phyloP scores from a whole-genome alignment of 306 rosid species.

The Mucuna pruriens region DNA sequence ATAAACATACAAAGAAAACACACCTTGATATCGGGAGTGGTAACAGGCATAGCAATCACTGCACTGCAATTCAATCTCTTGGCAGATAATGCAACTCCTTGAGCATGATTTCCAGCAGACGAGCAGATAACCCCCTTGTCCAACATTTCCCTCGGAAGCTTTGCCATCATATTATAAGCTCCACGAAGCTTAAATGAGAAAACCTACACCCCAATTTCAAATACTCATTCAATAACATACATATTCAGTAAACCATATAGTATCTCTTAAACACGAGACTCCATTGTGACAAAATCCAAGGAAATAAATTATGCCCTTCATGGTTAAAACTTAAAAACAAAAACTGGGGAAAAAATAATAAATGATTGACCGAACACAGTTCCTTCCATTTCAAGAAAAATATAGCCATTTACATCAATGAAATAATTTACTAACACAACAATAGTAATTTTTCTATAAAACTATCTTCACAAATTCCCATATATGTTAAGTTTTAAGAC shows the following conservation, averaged over 20 bases:
- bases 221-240: slow-evolving; percentile 15
- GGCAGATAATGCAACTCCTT: slow-evolving; percentile 94
- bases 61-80: slow-evolving; percentile 77
- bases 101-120: slow-evolving; percentile 99
- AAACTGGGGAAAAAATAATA: neutral
- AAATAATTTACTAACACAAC: neutral
- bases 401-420: neutral
- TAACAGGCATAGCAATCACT: slow-evolving; percentile 88
- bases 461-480: neutral
- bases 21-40: slow-evolving; percentile 96
- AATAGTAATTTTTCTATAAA: neutral
- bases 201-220: slow-evolving; percentile 53
- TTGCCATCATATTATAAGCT: slow-evolving; percentile 98
- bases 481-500: neutral
- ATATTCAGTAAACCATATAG: neutral
- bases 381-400: slow-evolving; percentile 20
- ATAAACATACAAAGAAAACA: neutral
- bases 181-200: slow-evolving; percentile 96
- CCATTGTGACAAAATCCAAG: neutral
- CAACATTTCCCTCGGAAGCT: slow-evolving; percentile 67
- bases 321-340: neutral
- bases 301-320: neutral
- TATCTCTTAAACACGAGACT: neutral
- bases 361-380: neutral
- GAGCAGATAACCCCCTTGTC: slow-evolving; percentile 91